Base-by-base conservation (phyloP, 768 basidiomycete species). In the Macrolepiota dolichaula region DNA sequence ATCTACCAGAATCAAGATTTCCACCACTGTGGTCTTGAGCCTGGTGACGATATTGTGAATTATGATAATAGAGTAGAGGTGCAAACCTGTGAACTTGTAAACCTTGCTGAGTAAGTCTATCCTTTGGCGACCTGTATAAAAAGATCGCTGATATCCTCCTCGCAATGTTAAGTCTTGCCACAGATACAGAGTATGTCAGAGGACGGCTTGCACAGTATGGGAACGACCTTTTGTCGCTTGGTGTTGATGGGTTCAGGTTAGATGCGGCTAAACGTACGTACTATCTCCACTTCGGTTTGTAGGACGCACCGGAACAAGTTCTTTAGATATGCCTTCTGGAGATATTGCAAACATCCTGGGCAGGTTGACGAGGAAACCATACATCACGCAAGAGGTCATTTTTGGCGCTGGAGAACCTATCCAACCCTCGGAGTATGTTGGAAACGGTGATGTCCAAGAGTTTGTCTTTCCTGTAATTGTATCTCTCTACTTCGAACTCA, bases 381-480 rank as follows among this genome's bases (percentile, higher is more conserved):
- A 88, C 65, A 80, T 89, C 44, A 85, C 86, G 0, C 88, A 89
- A 67, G 88, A 89, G 67, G 79, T 80, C 25, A 79, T 79, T n/a
- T 85, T 74, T 32, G 79, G 80, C 12, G 51, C 71, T 0, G 85
- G 83, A 0, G 79, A 87, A 61, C 77, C 83, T 2, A 70, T 83
- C 13, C 79, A 80, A 49, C 87, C 87, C 0, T 77, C 77, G 0
- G 79, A 87, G 65, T 90, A 89, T 66, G 73, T 73, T 7, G 67
- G 66, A 0, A 87, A 79, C 62, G 86, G 85, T 76, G 85, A 87
- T 65, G 86, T 87, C 2, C 85, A 88, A 73, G 87, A 89, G 86
- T 80, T 40, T 44, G 73, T 68, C 2, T 2, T 11, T 15, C n/a
- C 38, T n/a, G 57, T 15, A 9, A n/a, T 46, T 19, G 1, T 17